phyloP scores from a whole-genome alignment of 1,284 basidiomycete species.

The Trametes hirsuta region DNA sequence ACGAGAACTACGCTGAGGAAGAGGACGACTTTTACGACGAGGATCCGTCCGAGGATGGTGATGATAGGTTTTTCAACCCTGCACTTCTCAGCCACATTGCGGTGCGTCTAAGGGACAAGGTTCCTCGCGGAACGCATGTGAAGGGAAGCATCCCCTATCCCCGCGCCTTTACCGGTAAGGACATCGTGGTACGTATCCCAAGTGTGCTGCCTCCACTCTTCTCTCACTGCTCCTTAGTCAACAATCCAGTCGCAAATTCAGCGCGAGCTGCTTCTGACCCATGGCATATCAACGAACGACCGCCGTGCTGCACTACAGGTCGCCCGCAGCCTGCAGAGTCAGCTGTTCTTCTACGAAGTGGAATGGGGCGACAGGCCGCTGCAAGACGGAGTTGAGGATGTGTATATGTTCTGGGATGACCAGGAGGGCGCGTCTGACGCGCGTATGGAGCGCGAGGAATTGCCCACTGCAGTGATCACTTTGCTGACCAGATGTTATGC shows the following conservation, averaged over 20 bases:
- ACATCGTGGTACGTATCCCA: constrained; percentile 77
- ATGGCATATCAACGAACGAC: constrained; percentile 71
- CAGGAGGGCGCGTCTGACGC: constrained; percentile 66
- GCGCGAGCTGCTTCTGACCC: constrained; percentile 68
- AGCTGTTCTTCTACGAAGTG: constrained; percentile 96
- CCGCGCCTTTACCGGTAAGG: constrained; percentile 88
- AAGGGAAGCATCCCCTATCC: constrained; percentile 90
- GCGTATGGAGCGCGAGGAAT: constrained; percentile 67
- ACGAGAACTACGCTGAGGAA: constrained; percentile 50
- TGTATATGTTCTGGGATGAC: constrained; percentile 96
- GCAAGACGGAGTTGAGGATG: constrained; percentile 91
- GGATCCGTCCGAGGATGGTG: constrained; percentile 69
- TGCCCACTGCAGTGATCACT: constrained; percentile 86
- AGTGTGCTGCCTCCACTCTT: constrained; percentile 4
- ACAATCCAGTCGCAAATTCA: constrained; percentile 83
- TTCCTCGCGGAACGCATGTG: constrained; percentile 84
- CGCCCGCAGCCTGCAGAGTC: constrained; percentile 87
- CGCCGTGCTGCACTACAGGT: constrained; percentile 84
- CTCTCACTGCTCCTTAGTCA: constrained; percentile 47
- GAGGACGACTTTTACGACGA: constrained; percentile 68
- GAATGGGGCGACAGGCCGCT: constrained; percentile 90
- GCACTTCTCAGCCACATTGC: constrained; percentile 88
- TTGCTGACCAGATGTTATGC: constrained; percentile 85
- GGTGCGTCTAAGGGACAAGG: constrained; percentile 84
- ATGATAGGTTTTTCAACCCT: constrained; percentile 83